Conservation (phyloP, 345 rosid genomes). For the Kandelia obovata region DNA sequence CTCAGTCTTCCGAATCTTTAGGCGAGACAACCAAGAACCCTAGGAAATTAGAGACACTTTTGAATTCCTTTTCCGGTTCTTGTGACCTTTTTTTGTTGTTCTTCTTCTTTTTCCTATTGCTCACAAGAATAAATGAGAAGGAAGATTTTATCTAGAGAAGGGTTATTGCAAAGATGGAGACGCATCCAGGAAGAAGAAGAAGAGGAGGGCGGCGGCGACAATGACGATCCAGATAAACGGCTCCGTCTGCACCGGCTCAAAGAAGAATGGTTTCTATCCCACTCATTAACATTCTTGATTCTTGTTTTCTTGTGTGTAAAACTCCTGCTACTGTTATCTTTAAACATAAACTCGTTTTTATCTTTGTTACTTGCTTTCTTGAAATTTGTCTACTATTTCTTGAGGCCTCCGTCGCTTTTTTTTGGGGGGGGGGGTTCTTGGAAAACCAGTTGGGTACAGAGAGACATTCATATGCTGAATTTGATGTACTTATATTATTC, state of each 20-base stretch:
- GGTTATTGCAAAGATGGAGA: conserved; percentile 68
- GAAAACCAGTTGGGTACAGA: too few species aligned
- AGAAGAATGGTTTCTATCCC: conserved; percentile 62
- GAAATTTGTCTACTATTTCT: too few species aligned
- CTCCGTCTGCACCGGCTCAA: conserved; percentile 57
- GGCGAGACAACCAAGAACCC: neutral
- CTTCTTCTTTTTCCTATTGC: neutral
- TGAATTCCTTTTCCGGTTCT: neutral
- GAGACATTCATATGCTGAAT: too few species aligned
- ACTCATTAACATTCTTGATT: too few species aligned
- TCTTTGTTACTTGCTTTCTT: too few species aligned
- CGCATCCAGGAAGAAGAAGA: conserved; percentile 74
- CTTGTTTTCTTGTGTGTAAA: too few species aligned
- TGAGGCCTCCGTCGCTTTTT: too few species aligned
- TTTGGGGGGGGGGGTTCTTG: too few species aligned
- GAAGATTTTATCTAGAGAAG: conserved; percentile 37
- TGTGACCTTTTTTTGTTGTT: neutral
- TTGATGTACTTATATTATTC: too few species aligned
- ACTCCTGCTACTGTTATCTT: too few species aligned
- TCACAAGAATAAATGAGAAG: neutral
- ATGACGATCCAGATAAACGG: conserved; percentile 38
- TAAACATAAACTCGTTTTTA: too few species aligned
- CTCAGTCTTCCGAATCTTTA: too few species aligned
- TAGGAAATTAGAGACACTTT: neutral
- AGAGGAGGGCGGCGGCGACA: conserved; percentile 49